Evolutionary conservation across 768 basidiomycete species (phyloP), one percentile per base, ranked within the genome.

Genomic region (Pholiota conissans): DNA sequence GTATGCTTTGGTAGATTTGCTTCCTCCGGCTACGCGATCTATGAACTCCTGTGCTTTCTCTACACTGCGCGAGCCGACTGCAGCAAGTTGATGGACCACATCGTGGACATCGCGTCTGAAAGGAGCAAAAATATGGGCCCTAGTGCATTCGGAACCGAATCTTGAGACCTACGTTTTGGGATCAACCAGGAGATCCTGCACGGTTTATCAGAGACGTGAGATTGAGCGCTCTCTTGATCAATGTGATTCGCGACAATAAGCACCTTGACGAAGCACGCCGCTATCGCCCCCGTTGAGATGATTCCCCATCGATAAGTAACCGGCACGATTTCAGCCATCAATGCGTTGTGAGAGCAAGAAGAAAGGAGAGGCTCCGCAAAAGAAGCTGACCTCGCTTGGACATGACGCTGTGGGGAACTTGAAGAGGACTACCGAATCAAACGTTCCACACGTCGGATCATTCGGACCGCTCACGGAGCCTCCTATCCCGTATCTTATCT

Each of bases 281-380:
- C 85, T 57, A 94, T 95, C 18, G 69, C 67, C 28, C 91, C 91
- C 1, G 92, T 93, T 11, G 91, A 90, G 60, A 96, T 88, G 61
- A 95, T 90, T 16, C 93, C 93, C 93, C 93, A 94, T 55, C 84
- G 84, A 53, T 93, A 70, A 16, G 74, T 74, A 47, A 77, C 72
- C 1, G 77, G 74, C 60, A 73, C 71, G 16, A 60, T 61, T 29
- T 58, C 60, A 46, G 73, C 60, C 75, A 77, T 78, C 32, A 54
- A 46, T 51, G 40, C n/a, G 29, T 28, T n/a, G 50, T 55, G 50
- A 51, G 45, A 18, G 49, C 39, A 54, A 47, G 18, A 56, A 39
- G 34, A 18, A 29, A 45, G 58, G 42, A 56, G 14, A 30, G 32
- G 22, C 35, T n/a, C 26, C 49, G 39, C 53, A 46, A 50, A 50